Evolutionary conservation across 2,329 filamentous ascomycete species (phyloP).

Genomic region (Fusarium chlamydosporum): DNA sequence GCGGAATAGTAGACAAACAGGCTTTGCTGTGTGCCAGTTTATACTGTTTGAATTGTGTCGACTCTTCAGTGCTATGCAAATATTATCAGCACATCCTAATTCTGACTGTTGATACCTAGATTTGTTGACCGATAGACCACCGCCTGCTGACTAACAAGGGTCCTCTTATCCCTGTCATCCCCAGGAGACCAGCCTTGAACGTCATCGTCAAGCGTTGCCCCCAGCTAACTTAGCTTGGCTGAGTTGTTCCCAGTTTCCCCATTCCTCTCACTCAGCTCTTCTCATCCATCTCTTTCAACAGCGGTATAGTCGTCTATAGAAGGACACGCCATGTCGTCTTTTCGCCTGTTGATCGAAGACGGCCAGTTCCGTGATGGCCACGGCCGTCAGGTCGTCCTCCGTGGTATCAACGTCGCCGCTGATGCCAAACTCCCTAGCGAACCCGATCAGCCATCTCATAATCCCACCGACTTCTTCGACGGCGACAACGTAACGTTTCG

Average conservation of each 20-base stretch:
- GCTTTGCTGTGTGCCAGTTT: not conserved
- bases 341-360: slow-evolving; percentile 87
- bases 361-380: slow-evolving; percentile 84
- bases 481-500: slow-evolving; percentile 93
- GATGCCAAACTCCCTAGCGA: slow-evolving; percentile 90
- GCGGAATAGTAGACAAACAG: not conserved
- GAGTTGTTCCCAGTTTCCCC: slow-evolving; percentile 34
- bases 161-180: slow-evolving; percentile 22
- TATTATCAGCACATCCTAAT: not conserved
- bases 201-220: slow-evolving; percentile 42
- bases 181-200: slow-evolving; percentile 37
- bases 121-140: not conserved
- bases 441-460: slow-evolving; percentile 85
- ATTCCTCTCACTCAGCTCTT: slow-evolving; percentile 8
- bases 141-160: slow-evolving; percentile 43
- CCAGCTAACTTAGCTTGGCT: slow-evolving; percentile 37
- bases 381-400: slow-evolving; percentile 87
- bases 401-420: slow-evolving; percentile 93
- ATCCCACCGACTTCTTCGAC: slow-evolving; percentile 86
- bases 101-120: not conserved
- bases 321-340: slow-evolving; percentile 72
- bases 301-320: slow-evolving; percentile 15
- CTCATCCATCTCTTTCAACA: slow-evolving; percentile 20
- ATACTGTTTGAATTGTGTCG: not conserved
- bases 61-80: not conserved